Conservation (phyloP, 306 rosid genomes). For the Lupinus albus region DNA sequence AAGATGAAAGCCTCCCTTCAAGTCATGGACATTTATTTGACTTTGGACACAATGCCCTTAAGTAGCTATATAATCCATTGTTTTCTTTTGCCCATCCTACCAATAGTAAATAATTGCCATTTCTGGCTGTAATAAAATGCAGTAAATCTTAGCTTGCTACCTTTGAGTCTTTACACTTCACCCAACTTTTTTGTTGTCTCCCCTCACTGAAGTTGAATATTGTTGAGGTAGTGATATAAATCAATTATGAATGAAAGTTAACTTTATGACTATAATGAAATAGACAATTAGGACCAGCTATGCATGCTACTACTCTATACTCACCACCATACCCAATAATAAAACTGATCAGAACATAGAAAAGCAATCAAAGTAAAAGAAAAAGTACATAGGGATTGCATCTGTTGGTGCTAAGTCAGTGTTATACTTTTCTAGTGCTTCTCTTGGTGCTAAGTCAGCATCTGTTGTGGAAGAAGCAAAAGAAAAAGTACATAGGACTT, state of each 20-base stretch:
- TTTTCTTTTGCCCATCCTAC: neutral
- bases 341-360: slow-evolving; percentile 34
- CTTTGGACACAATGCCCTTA: slow-evolving; percentile 12
- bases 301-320: slow-evolving; percentile 25
- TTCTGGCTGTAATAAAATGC: neutral
- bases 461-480: slow-evolving; percentile 53
- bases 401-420: too few species aligned
- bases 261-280: neutral
- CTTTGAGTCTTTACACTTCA: neutral
- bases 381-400: too few species aligned
- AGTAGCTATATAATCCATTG: neutral
- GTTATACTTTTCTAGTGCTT: slow-evolving; percentile 15
- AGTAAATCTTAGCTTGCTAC: neutral
- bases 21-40: slow-evolving; percentile 41
- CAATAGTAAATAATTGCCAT: neutral
- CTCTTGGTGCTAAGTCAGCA: slow-evolving; percentile 61
- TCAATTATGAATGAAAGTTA: slow-evolving; percentile 26
- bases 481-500: slow-evolving; percentile 49
- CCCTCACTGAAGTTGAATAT: neutral
- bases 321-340: slow-evolving; percentile 45
- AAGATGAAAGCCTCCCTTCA: slow-evolving; percentile 23
- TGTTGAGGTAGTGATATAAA: neutral
- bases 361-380: slow-evolving; percentile 31
- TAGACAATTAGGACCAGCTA: slow-evolving; percentile 42
- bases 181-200: neutral